Conservation (phyloP, 768 basidiomycete genomes). For the Lentinula raphanica region DNA sequence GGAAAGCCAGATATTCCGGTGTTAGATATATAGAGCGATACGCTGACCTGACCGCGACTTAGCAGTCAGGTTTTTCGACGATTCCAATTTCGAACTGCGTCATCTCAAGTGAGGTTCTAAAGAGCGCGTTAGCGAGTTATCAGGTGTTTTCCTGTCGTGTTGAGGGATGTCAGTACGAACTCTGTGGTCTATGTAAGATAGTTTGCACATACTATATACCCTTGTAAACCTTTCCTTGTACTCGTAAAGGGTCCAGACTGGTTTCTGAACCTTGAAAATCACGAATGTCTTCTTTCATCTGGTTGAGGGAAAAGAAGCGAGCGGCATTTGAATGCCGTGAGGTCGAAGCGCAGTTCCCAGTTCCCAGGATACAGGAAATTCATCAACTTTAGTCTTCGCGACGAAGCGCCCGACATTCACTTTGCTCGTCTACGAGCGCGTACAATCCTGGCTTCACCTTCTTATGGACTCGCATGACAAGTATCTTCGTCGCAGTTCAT, state of each 20-base stretch:
- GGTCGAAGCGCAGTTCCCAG: background rate
- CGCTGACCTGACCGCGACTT: background rate
- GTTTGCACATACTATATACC: too few species aligned
- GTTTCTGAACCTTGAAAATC: background rate
- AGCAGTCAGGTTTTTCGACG: background rate
- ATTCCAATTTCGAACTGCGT: background rate
- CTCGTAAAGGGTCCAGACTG: too few species aligned
- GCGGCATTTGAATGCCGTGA: background rate
- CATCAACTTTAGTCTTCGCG: background rate
- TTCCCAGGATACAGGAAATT: background rate
- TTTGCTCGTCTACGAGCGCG: background rate
- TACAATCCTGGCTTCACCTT: background rate
- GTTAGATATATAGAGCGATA: background rate
- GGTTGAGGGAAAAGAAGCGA: background rate
- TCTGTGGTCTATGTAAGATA: too few species aligned
- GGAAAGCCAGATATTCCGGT: background rate
- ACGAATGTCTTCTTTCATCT: background rate
- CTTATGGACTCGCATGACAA: slow-evolving; percentile 4
- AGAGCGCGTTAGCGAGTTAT: too few species aligned
- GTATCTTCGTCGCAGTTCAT: slow-evolving; percentile 23
- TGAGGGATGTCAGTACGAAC: too few species aligned
- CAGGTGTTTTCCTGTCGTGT: too few species aligned
- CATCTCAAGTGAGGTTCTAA: too few species aligned
- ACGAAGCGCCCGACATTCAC: background rate
- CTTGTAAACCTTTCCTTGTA: too few species aligned